Conservation (phyloP, 140 eudicot genomes). For the Anethum foeniculum region DNA sequence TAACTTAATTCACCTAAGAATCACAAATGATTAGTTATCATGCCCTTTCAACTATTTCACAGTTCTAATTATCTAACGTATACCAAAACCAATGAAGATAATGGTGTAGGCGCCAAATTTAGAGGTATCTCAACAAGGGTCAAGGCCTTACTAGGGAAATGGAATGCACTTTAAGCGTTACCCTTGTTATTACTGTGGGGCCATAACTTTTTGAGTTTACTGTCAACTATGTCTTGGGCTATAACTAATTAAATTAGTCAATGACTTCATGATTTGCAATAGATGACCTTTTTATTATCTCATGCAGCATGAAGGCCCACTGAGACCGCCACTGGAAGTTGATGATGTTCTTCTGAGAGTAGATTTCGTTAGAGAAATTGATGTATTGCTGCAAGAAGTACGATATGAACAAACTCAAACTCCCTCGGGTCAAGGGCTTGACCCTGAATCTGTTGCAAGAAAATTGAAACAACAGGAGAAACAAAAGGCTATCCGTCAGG, state of each 20-base stretch:
- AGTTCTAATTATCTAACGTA: neutral
- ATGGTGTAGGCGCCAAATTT: neutral
- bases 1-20: neutral
- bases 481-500: conserved; percentile 62
- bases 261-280: neutral
- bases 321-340: conserved; percentile 52
- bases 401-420: conserved; percentile 32
- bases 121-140: neutral
- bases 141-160: neutral
- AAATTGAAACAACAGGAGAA: conserved; percentile 82
- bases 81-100: neutral
- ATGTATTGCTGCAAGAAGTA: conserved; percentile 67
- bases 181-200: neutral
- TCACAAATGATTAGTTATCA: neutral
- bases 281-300: conserved; percentile 1
- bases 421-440: conserved; percentile 34
- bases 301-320: conserved; percentile 69
- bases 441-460: conserved; percentile 81
- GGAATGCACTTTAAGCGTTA: neutral
- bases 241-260: neutral
- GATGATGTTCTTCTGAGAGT: conserved; percentile 79
- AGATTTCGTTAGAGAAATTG: conserved; percentile 83
- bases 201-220: too few relatives aligned
- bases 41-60: neutral
- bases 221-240: neutral